Conservation (phyloP, 1,284 basidiomycete species). For the Leccinum pallidistipes region DNA sequence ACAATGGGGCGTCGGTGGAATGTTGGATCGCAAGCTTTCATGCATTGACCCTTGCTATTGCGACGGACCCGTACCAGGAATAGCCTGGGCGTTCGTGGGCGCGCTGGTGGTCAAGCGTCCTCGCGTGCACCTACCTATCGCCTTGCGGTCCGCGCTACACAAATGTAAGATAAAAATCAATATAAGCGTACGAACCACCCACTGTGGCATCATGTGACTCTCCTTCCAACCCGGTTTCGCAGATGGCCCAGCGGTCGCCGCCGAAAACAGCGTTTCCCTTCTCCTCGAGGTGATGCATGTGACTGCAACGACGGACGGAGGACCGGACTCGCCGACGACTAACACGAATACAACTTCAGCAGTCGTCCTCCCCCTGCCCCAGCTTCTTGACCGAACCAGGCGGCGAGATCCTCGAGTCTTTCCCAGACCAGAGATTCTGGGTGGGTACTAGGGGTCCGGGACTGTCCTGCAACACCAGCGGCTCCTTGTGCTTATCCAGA, state of each 20-base stretch:
- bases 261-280: too few relatives aligned
- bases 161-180: not conserved
- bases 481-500: slow-evolving; percentile 69
- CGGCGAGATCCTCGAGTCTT: slow-evolving; percentile 24
- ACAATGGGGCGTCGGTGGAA: slow-evolving; percentile 4
- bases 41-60: not conserved
- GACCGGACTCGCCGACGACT: slow-evolving; percentile 13
- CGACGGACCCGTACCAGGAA: not conserved
- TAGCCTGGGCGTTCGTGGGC: not conserved
- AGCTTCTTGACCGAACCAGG: slow-evolving; percentile 33
- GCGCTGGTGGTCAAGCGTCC: not conserved
- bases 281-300: too few relatives aligned
- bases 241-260: too few relatives aligned
- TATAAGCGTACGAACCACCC: not conserved
- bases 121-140: slow-evolving; percentile 42
- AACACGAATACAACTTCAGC: slow-evolving; percentile 6
- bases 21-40: slow-evolving; percentile 5
- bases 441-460: slow-evolving; percentile 61
- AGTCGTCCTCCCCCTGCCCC: slow-evolving; percentile 6
- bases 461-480: slow-evolving; percentile 82
- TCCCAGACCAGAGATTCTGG: slow-evolving; percentile 30
- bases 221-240: too few relatives aligned
- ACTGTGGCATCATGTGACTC: too few relatives aligned
- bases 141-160: slow-evolving; percentile 74
- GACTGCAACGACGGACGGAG: too few relatives aligned